These are phyloP conservation scores for Populus pruinosa DNA, from an alignment of 345 rosid genomes.

Conservation along the genomic window DNA sequence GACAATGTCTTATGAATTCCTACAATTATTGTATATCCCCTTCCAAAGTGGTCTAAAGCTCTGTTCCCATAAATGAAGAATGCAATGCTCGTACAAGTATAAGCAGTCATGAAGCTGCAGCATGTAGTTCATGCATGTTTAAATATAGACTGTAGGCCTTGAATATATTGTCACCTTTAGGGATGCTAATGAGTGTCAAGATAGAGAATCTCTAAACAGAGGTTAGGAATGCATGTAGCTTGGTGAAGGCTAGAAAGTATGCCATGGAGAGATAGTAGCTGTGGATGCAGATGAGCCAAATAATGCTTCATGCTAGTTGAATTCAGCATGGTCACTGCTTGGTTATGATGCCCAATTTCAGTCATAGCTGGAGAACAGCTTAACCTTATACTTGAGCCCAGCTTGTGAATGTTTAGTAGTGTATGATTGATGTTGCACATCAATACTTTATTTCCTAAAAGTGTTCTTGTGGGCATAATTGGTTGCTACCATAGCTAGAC, in stretches of 20 bases:
- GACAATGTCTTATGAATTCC: neutral
- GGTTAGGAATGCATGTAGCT: neutral
- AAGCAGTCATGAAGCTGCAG: neutral
- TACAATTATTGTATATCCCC: neutral
- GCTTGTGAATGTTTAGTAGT: neutral
- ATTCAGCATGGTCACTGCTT: neutral
- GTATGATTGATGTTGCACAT: neutral
- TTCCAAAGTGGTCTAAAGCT: neutral
- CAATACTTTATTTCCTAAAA: neutral
- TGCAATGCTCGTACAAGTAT: neutral
- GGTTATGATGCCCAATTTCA: neutral
- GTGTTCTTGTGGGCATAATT: neutral
- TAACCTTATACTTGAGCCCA: neutral
- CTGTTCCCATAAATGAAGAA: neutral
- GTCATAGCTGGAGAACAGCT: neutral
- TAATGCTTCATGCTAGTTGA: neutral
- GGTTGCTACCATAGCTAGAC: neutral
- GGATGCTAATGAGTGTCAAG: neutral
- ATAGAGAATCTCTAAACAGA: neutral
- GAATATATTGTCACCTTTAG: neutral
- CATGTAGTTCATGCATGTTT: neutral
- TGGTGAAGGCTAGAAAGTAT: neutral
- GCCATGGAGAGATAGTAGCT: neutral
- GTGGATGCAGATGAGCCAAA: neutral
- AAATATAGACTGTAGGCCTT: neutral